Evolutionary conservation across 1,139 yeast species (phyloP).

Genomic region (Debaryomyces nepalensis): DNA sequence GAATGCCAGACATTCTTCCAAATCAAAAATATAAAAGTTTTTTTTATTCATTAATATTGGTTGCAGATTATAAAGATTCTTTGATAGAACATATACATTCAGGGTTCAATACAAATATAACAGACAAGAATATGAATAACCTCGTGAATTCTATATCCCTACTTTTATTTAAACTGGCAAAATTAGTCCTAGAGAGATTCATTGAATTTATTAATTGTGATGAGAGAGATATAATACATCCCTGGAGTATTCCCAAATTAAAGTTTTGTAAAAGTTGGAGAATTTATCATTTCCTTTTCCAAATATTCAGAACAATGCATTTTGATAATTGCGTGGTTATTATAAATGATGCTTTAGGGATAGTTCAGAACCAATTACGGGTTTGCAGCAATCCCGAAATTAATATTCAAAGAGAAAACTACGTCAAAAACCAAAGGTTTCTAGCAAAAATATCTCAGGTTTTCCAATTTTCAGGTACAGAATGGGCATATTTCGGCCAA

Average conservation of each 20-base stretch:
- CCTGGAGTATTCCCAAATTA: slow-evolving; percentile 13
- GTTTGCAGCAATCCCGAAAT: slow-evolving; percentile 11
- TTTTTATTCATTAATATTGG: slow-evolving; percentile 30
- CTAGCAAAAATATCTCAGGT: slow-evolving; percentile 3
- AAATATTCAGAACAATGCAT: slow-evolving; percentile 25
- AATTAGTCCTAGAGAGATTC: slow-evolving; percentile 21
- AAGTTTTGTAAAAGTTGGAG: slow-evolving; percentile 22
- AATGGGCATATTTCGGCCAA: slow-evolving; percentile 12
- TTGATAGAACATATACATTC: slow-evolving; percentile 25
- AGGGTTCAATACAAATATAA: slow-evolving; percentile 32
- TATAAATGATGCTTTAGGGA: slow-evolving; percentile 19
- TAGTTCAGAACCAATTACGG: slow-evolving; percentile 21
- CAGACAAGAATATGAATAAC: slow-evolving; percentile 14
- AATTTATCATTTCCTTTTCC: slow-evolving; percentile 23
- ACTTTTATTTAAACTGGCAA: slow-evolving; percentile 25
- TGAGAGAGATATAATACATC: slow-evolving; percentile 9
- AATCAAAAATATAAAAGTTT: slow-evolving; percentile 21
- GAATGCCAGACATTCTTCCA: slow-evolving; percentile 18
- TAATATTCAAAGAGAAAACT: slow-evolving; percentile 7
- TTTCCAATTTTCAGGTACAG: slow-evolving; percentile 1
- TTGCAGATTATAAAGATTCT: slow-evolving; percentile 30
- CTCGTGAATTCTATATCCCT: slow-evolving; percentile 28
- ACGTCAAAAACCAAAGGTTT: slow-evolving; percentile 1
- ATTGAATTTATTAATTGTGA: slow-evolving; percentile 11
- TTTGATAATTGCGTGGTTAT: slow-evolving; percentile 21